Base-by-base conservation (phyloP, 345 rosid genomes). In the Arabis hirsuta region DNA sequence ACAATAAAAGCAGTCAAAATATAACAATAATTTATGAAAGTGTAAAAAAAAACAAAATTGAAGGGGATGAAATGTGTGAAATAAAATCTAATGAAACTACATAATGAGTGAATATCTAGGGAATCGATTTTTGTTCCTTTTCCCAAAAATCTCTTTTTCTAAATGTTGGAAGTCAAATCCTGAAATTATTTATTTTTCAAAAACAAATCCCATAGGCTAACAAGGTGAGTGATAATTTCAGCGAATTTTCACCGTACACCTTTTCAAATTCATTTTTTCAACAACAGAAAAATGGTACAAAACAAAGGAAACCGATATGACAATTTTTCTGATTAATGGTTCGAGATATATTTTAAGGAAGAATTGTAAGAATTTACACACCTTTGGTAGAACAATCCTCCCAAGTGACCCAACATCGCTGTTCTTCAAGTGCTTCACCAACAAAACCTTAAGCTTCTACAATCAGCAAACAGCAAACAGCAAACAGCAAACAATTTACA, bases 341-440 rank as follows among this genome's bases (percentile, higher is more conserved):
- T 64, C 38, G 13, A 29, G 42, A 43, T 22, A 22, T 22, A 22
- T 39, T 31, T 20, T 11, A 20, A 5, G 22, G 39, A 70, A 14
- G 5, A 62, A 81, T 41, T 43, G 67, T 70, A 56, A 62, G 54
- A 42, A 55, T 72, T 74, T 22, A 29, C 79, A 80, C 38, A 90
- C 98, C 98, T 87, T 93, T 78, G 95, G 98, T 72, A 93, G 82
- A 29, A 93, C 85, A 14, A 93, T 90, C 78, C 97, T 87, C 34
- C 97, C 91, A 36, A 87, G 87, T 42, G 81, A 62, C n/a, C 91
- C 87, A 27, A 93, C 96, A 77, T 93, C 98, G 77, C 97, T 93
- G 62, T 83, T 86, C 85, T 80, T 87, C 75, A 93, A 63, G 45
- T 77, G 76, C 78, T 89, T 93, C 52, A 27, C 84, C 67, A 89